phyloP scores from a whole-genome alignment of 2,329 filamentous ascomycete species.

The Pezicula radicicola region DNA sequence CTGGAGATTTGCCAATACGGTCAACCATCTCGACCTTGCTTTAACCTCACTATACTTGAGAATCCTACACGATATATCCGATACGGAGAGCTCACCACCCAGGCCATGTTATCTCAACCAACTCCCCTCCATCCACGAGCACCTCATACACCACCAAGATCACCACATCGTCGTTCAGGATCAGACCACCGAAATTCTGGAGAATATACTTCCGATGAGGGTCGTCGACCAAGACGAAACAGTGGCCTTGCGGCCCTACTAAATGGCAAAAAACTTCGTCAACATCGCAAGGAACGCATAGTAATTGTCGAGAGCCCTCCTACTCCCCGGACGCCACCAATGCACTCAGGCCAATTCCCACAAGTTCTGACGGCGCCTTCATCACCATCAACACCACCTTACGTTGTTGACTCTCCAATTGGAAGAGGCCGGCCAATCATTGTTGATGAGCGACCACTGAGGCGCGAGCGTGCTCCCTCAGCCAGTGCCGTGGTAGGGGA shows the following conservation, averaged over 20 bases:
- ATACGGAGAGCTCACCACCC: slow-evolving; percentile 30
- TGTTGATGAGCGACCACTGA: slow-evolving; percentile 23
- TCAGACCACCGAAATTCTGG: slow-evolving; percentile 30
- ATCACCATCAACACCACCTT: slow-evolving; percentile 20
- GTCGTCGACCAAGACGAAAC: slow-evolving; percentile 34
- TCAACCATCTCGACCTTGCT: slow-evolving; percentile 37
- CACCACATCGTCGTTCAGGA: slow-evolving; percentile 29
- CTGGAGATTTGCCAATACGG: slow-evolving; percentile 37
- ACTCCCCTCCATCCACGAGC: slow-evolving; percentile 9
- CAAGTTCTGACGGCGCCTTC: slow-evolving; percentile 34
- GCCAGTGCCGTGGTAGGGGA: slow-evolving; percentile 15
- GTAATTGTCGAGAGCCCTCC: slow-evolving; percentile 43
- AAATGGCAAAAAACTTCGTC: slow-evolving; percentile 15
- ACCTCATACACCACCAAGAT: slow-evolving; percentile 21
- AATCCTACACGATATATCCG: slow-evolving; percentile 37
- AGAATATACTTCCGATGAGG: slow-evolving; percentile 31
- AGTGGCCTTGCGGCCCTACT: slow-evolving; percentile 21
- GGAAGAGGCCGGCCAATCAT: slow-evolving; percentile 22
- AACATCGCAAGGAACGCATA: slow-evolving; percentile 38
- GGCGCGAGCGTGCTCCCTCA: slow-evolving; percentile 7
- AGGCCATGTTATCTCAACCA: slow-evolving; percentile 32
- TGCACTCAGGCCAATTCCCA: slow-evolving; percentile 25
- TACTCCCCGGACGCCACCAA: slow-evolving; percentile 45
- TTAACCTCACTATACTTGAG: slow-evolving; percentile 36
- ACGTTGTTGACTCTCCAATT: slow-evolving; percentile 8